These are phyloP conservation scores for Thielaviopsis euricoi DNA, from an alignment of 2,329 filamentous ascomycete species.

Conservation along the genomic window DNA sequence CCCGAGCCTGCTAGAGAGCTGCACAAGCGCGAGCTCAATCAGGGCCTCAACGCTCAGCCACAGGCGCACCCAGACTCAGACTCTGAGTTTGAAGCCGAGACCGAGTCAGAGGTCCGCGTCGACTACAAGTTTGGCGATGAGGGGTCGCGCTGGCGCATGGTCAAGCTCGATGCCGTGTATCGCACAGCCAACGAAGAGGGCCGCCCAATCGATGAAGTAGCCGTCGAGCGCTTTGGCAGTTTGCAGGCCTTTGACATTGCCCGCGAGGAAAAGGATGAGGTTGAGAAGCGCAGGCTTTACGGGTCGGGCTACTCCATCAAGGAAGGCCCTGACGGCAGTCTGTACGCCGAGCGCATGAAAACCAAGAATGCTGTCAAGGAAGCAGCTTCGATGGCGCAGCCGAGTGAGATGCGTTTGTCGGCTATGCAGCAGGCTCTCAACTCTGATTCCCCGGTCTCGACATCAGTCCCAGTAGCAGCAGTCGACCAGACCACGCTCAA, in stretches of 20 bases:
- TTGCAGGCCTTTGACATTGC: conserved; percentile 81
- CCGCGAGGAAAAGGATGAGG: conserved; percentile 78
- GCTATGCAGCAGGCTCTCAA: conserved; percentile 12
- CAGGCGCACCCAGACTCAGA: conserved; percentile 17
- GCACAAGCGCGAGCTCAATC: conserved; percentile 69
- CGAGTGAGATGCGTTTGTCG: conserved; percentile 3
- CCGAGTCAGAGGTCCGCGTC: conserved; percentile 32
- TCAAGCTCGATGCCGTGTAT: conserved; percentile 76
- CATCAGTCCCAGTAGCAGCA: conserved; percentile 31
- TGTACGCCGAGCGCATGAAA: conserved; percentile 63
- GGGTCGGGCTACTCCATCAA: conserved; percentile 73
- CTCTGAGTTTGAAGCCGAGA: conserved; percentile 39
- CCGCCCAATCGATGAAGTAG: conserved; percentile 63
- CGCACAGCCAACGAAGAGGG: conserved; percentile 58
- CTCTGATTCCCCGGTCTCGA: conserved; percentile 15
- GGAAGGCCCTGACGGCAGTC: conserved; percentile 71
- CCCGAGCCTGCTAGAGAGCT: conserved; percentile 53
- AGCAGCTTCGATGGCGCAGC: neutral
- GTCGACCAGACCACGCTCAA: conserved; percentile 73
- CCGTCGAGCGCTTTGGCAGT: conserved; percentile 64
- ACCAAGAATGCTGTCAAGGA: conserved; percentile 24
- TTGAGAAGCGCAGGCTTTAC: conserved; percentile 69
- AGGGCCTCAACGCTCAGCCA: conserved; percentile 37
- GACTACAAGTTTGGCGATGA: conserved; percentile 77
- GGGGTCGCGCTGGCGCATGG: conserved; percentile 93